A percentile compares a stretch with the other conserved stretches of the same genome.
Evolutionary conservation across 805 yeast genomes (phyloP).

Genomic region (Starmerella khaoyaiensis): DNA sequence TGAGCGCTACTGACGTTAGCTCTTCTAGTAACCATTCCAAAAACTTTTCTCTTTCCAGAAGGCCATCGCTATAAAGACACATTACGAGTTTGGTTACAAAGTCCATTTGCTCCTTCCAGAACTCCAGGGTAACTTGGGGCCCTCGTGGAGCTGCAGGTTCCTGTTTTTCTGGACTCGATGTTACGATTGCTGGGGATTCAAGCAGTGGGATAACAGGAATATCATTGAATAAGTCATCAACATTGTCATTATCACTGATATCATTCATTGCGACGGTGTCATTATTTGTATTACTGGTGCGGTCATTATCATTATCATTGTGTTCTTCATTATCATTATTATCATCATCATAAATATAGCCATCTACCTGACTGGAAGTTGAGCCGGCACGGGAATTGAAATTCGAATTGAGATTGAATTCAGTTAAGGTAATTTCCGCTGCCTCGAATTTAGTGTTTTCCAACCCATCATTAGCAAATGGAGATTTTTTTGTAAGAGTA

Average conservation of each 20-base stretch:
- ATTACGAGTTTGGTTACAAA: constrained; percentile 50
- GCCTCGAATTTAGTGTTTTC: neutral
- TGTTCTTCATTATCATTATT: too few relatives aligned
- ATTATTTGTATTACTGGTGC: neutral
- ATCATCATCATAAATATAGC: too few relatives aligned
- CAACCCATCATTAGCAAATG: too few relatives aligned
- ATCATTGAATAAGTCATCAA: neutral
- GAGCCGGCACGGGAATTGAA: too few relatives aligned
- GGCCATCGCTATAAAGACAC: constrained; percentile 52
- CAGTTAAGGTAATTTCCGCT: too few relatives aligned
- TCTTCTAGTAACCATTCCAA: constrained; percentile 50
- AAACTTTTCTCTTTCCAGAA: constrained; percentile 51
- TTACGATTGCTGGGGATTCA: too few relatives aligned
- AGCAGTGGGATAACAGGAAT: neutral
- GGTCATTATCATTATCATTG: neutral
- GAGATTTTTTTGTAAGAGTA: too few relatives aligned
- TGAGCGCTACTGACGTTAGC: constrained; percentile 32
- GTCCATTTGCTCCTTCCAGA: constrained; percentile 40
- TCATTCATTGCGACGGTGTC: neutral
- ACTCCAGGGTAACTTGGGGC: neutral
- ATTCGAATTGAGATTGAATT: too few relatives aligned
- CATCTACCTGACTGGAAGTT: too few relatives aligned
- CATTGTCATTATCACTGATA: neutral
- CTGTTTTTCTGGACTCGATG: neutral
- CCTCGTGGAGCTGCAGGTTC: neutral